Percentiles rank a stretch among this genome's conserved stretches.
Conservation (phyloP, 257 asterid genomes). For the Cruciata laevipes region DNA sequence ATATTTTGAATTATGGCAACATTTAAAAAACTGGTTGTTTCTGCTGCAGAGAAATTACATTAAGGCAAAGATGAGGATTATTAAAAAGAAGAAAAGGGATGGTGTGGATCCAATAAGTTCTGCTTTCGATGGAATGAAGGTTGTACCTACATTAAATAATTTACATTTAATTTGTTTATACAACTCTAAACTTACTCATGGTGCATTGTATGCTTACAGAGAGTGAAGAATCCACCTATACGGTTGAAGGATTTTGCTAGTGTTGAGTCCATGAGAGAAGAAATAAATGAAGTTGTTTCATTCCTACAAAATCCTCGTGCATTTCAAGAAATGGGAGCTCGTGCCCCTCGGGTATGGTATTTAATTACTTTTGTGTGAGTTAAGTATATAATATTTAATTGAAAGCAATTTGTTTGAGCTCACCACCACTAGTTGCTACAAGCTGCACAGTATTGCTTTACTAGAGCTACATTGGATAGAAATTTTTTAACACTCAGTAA, state of each 20-base stretch:
- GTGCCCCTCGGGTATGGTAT: slow-evolving; percentile 90
- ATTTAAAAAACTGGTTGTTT: background rate
- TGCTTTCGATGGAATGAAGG: slow-evolving; percentile 99
- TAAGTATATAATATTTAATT: background rate
- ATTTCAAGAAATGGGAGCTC: slow-evolving; percentile 98
- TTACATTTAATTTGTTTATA: slow-evolving; percentile 23
- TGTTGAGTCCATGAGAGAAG: slow-evolving; percentile 91
- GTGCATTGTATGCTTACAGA: slow-evolving; percentile 36
- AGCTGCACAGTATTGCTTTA: background rate
- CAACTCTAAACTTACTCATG: background rate
- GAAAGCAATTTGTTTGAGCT: background rate
- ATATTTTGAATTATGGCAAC: background rate
- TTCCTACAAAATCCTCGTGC: slow-evolving; percentile 88
- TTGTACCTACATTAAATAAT: slow-evolving; percentile 21
- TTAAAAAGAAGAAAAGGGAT: slow-evolving; percentile 46
- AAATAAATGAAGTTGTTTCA: slow-evolving; percentile 93
- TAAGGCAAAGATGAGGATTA: slow-evolving; percentile 35
- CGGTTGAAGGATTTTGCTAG: slow-evolving; percentile 86
- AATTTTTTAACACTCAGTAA: slow-evolving; percentile 1
- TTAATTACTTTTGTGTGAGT: background rate
- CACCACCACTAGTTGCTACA: background rate
- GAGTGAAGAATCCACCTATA: slow-evolving; percentile 93
- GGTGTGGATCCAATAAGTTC: slow-evolving; percentile 92
- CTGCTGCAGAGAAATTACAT: slow-evolving; percentile 68
- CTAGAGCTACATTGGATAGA: background rate